Percentiles rank a stretch among this genome's conserved stretches.
phyloP scores from a whole-genome alignment of 768 basidiomycete species.

The Hemileccinum impolitum region DNA sequence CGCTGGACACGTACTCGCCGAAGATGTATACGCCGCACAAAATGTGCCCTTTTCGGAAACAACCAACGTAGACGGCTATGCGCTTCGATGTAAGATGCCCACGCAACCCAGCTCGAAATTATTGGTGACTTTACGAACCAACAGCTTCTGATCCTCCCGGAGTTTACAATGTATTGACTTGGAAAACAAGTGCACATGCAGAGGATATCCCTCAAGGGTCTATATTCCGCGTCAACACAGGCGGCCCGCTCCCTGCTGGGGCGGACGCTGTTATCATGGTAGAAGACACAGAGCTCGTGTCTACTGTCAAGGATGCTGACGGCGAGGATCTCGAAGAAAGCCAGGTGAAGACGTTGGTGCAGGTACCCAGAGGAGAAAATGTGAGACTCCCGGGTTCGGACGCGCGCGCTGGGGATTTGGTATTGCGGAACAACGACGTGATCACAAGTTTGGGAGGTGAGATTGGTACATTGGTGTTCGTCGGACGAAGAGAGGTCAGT shows the following conservation, averaged over 20 bases:
- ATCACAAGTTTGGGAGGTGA: slow-evolving; percentile 73
- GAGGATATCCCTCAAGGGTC: slow-evolving; percentile 42
- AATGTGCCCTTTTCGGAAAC: slow-evolving; percentile 63
- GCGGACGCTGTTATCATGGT: slow-evolving; percentile 88
- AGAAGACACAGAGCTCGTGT: slow-evolving; percentile 81
- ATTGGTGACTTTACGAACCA: not conserved
- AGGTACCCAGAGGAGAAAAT: slow-evolving; percentile 65
- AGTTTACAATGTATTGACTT: slow-evolving; percentile 63
- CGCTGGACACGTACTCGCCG: slow-evolving; percentile 69
- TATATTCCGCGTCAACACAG: slow-evolving; percentile 76
- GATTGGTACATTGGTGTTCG: slow-evolving; percentile 76
- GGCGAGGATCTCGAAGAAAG: slow-evolving; percentile 59
- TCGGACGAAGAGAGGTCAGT: slow-evolving; percentile 67
- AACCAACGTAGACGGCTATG: slow-evolving; percentile 90
- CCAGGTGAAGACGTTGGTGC: slow-evolving; percentile 63
- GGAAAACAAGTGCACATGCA: slow-evolving; percentile 37
- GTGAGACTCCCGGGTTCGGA: slow-evolving; percentile 74
- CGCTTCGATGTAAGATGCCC: slow-evolving; percentile 55
- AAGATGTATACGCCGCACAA: slow-evolving; percentile 64
- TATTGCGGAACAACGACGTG: slow-evolving; percentile 57
- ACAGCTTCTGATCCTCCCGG: slow-evolving; percentile 65
- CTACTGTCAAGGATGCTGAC: slow-evolving; percentile 39
- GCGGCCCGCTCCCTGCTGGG: slow-evolving; percentile 72
- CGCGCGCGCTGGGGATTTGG: slow-evolving; percentile 62
- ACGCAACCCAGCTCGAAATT: not conserved